These are phyloP conservation scores for Aspergillus intermedius DNA, from an alignment of 2,329 filamentous ascomycete genomes.

Conservation along the genomic window DNA sequence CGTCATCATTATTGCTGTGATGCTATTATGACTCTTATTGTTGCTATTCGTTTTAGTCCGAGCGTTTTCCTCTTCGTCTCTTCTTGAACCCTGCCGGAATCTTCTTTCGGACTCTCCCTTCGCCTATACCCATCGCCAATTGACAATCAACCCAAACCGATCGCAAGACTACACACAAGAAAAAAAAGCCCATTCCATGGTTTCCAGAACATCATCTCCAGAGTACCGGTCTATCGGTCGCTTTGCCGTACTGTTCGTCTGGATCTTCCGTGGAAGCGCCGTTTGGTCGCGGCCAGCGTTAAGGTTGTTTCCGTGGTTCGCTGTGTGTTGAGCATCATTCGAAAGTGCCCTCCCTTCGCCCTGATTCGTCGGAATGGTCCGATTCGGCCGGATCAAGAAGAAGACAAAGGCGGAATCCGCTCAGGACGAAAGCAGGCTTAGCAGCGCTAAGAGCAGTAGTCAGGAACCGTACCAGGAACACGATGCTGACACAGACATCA, in stretches of 20 bases:
- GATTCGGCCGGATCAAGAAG: conserved; percentile 26
- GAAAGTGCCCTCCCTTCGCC: background rate
- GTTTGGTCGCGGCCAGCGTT: background rate
- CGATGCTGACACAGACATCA: conserved; percentile 20
- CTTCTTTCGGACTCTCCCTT: no score
- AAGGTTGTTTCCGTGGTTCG: background rate
- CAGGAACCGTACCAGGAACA: background rate
- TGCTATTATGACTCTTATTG: no score
- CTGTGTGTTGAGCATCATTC: background rate
- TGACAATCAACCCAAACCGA: no score
- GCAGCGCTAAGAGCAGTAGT: no score
- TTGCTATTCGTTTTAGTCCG: no score
- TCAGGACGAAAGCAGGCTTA: conserved; percentile 3
- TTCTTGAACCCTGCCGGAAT: background rate
- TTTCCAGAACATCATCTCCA: no score
- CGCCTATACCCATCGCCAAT: no score
- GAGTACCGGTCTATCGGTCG: no score
- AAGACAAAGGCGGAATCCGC: conserved; percentile 14
- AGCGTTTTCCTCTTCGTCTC: background rate
- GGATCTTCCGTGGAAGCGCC: background rate
- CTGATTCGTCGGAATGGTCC: conserved; percentile 17
- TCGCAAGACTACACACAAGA: no score
- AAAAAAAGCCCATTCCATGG: no score
- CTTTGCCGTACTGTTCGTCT: background rate
- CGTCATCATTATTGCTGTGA: no score